Base-by-base conservation (phyloP, 2,329 filamentous ascomycete species). In the Curvularia hawaiiensis region DNA sequence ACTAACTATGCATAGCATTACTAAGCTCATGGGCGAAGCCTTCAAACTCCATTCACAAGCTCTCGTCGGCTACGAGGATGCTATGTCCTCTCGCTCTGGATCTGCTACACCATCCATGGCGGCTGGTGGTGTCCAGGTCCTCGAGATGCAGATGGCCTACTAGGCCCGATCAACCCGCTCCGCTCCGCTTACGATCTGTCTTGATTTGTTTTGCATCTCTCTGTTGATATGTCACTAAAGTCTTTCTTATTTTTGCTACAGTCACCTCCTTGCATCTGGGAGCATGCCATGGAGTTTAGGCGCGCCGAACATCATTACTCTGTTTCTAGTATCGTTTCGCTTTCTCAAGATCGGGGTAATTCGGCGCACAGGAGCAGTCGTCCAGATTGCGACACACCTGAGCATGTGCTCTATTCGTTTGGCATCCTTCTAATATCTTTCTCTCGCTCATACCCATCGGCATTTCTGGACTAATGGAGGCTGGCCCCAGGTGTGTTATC, bases 21-120 rank as follows among this genome's bases (percentile, higher is more conserved):
- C 91, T 69, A 92, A 96, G 75, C 87, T 98, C 50, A 97, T 98
- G 90, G 95, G 95, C 71, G 95, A 98, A 79, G 93, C 95, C 51
- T 98, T 99, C 85, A 95, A 96, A 75, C 87, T 97, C 57, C 94
- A 98, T 79, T 91, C 93, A 38, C 93, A 98, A 80, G 93, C 95
- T 65, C 88, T 99, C 33, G 87, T 94, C 65, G 93, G 94, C 77
- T 98, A 97, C 73, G 92, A 97, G 75, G 94, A 97, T 75, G 90
- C 93, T 52, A 75, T 84, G 68, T 79, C 81, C 45, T 77, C 79
- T 16, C 78, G 79, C 54, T 78, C 78, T 22, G 76, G 77, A 56
- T 78, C 76, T 56, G 70, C 75, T 26, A 75, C 76, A 50, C 77
- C 77, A 28, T 75, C 76, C 33, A 74, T 79, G 68, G 71, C 78